phyloP scores from a whole-genome alignment of 441 rosid species.

The Euphorbia schlechtendalii region DNA sequence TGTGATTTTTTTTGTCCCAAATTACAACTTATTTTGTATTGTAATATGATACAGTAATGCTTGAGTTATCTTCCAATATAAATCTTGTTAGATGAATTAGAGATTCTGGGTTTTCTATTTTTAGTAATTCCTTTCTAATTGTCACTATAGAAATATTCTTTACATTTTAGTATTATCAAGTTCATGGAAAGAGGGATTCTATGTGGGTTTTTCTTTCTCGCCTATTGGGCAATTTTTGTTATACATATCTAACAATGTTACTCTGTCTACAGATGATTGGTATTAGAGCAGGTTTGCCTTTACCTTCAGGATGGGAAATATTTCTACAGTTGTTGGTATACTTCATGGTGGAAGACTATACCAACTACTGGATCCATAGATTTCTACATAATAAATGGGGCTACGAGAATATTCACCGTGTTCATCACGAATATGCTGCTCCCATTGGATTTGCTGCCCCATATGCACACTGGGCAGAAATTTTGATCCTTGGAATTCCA shows the following conservation, averaged over 20 bases:
- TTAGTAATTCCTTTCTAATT: background rate
- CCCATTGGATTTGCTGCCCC: conserved; percentile 86
- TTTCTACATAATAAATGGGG: conserved; percentile 84
- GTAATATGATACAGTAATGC: background rate
- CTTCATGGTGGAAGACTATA: conserved; percentile 74
- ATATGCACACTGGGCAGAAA: conserved; percentile 86
- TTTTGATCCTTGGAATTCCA: conserved; percentile 80
- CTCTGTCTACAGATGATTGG: conserved; percentile 49
- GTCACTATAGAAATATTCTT: background rate
- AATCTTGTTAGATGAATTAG: background rate
- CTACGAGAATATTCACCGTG: conserved; percentile 76
- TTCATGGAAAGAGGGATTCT: background rate
- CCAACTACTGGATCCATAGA: conserved; percentile 87
- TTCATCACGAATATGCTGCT: conserved; percentile 80
- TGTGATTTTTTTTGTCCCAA: no score
- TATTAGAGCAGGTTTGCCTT: conserved; percentile 57
- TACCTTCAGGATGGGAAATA: conserved; percentile 71
- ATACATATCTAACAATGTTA: conserved; percentile 2
- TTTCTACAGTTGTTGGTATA: conserved; percentile 57
- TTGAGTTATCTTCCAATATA: background rate
- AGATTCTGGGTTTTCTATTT: background rate
- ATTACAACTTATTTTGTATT: no score
- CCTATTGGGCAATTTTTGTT: conserved; percentile 1
- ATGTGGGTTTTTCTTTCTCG: background rate
- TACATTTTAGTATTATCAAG: background rate